A percentile compares a stretch with the other conserved stretches of the same genome.
phyloP scores from a whole-genome alignment of 1,284 basidiomycete species.

The Flammula alnicola region DNA sequence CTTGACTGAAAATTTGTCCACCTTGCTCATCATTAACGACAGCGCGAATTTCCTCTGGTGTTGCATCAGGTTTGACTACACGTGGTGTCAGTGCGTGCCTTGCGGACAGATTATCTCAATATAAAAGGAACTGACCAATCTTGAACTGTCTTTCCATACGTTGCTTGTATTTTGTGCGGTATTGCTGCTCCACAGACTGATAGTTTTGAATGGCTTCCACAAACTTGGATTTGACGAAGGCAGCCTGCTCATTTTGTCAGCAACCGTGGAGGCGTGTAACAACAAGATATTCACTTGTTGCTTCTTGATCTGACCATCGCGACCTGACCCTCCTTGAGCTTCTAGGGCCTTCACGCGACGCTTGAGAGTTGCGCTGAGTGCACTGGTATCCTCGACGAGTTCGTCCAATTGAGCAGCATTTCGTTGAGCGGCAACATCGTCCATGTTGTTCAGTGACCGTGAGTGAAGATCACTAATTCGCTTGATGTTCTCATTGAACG shows the following conservation, averaged over 20 bases:
- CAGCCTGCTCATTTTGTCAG: slow-evolving; percentile 54
- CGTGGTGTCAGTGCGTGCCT: slow-evolving; percentile 1
- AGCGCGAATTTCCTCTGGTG: slow-evolving; percentile 88
- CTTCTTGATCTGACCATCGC: slow-evolving; percentile 82
- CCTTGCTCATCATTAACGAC: slow-evolving; percentile 87
- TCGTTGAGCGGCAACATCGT: slow-evolving; percentile 68
- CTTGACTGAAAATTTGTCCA: slow-evolving; percentile 94
- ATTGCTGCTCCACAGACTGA: slow-evolving; percentile 92
- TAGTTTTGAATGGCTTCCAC: slow-evolving; percentile 86
- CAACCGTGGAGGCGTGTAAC: slow-evolving; percentile 1
- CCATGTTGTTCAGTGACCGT: slow-evolving; percentile 78
- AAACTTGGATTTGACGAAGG: slow-evolving; percentile 80
- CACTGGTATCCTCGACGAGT: slow-evolving; percentile 79
- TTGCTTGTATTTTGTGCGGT: slow-evolving; percentile 92
- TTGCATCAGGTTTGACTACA: slow-evolving; percentile 91
- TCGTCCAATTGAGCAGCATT: slow-evolving; percentile 71
- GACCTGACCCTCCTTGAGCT: slow-evolving; percentile 69
- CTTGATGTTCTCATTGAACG: slow-evolving; percentile 73
- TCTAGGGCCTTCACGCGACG: slow-evolving; percentile 81
- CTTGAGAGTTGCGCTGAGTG: slow-evolving; percentile 76
- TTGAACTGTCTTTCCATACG: slow-evolving; percentile 95
- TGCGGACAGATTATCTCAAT: slow-evolving; percentile 6
- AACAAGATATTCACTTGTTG: slow-evolving; percentile 64
- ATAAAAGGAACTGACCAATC: slow-evolving; percentile 64
- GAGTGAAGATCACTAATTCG: slow-evolving; percentile 76